Conservation (phyloP, 1,284 basidiomycete species). For the Apiotrichum sp. region DNA sequence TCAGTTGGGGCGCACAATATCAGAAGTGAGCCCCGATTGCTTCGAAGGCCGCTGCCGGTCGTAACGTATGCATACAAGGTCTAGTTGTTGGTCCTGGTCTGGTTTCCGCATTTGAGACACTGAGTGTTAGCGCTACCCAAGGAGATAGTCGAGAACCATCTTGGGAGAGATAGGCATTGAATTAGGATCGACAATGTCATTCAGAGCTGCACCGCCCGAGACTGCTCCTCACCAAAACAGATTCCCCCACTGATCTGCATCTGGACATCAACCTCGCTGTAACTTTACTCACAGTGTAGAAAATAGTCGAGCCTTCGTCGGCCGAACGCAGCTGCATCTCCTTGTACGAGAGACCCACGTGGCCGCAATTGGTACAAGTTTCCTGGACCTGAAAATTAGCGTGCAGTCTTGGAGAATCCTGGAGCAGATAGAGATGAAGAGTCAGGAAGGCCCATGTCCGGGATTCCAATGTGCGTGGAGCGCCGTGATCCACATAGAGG, state of each 20-base stretch:
- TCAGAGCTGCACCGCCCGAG: background rate
- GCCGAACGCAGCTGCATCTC: constrained; percentile 68
- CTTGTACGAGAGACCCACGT: constrained; percentile 53
- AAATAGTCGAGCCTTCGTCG: constrained; percentile 81
- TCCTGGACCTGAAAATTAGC: constrained; percentile 65
- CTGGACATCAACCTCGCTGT: background rate
- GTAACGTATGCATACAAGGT: constrained; percentile 5
- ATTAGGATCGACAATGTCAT: background rate
- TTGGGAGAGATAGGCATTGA: too few species aligned
- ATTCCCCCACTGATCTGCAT: background rate
- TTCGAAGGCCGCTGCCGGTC: too few species aligned
- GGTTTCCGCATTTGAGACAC: constrained; percentile 48
- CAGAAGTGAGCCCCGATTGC: too few species aligned
- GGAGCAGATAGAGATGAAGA: background rate
- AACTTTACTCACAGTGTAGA: constrained; percentile 44
- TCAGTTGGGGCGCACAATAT: too few species aligned
- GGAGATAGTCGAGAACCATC: background rate
- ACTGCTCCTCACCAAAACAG: background rate
- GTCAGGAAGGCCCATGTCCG: too few species aligned
- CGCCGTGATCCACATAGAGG: too few species aligned
- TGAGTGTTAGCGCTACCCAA: constrained; percentile 9
- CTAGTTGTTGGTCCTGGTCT: constrained; percentile 48
- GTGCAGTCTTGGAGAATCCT: background rate
- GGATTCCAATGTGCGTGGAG: too few species aligned
- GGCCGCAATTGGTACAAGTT: constrained; percentile 84